These are phyloP conservation scores for Oryza nivara DNA, from an alignment of 176 grass and related monocot genomes.

Conservation along the genomic window DNA sequence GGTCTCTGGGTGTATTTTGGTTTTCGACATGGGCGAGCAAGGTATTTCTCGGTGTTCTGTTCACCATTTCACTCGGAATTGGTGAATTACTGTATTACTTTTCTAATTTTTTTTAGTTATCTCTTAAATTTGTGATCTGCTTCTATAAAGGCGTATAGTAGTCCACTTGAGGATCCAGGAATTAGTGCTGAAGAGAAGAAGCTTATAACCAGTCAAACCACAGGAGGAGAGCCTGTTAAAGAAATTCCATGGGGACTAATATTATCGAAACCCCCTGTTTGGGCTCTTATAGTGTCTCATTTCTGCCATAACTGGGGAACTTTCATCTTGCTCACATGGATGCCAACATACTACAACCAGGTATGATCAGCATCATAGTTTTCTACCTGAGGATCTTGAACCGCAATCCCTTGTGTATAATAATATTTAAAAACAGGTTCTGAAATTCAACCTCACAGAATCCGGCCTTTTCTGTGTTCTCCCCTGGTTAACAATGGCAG, in stretches of 20 bases:
- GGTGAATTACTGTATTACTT: slow-evolving; percentile 28
- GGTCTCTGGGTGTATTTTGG: slow-evolving; percentile 84
- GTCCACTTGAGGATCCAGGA: slow-evolving; percentile 88
- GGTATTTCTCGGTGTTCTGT: slow-evolving; percentile 52
- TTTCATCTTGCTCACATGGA: slow-evolving; percentile 99
- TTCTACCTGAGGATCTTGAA: slow-evolving; percentile 17
- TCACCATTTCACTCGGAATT: not conserved
- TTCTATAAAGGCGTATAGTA: slow-evolving; percentile 79
- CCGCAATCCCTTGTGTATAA: not conserved
- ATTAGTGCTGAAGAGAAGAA: slow-evolving; percentile 75
- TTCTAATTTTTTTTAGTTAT: slow-evolving; percentile 2
- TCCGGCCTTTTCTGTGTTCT: slow-evolving; percentile 89
- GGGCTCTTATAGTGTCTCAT: slow-evolving; percentile 93
- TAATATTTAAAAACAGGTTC: slow-evolving; percentile 64
- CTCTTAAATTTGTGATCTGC: slow-evolving; percentile 11
- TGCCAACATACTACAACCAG: slow-evolving; percentile 99
- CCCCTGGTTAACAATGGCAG: slow-evolving; percentile 92
- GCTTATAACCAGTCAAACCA: slow-evolving; percentile 62
- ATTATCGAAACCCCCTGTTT: slow-evolving; percentile 90
- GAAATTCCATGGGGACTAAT: slow-evolving; percentile 90
- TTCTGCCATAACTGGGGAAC: slow-evolving; percentile 99
- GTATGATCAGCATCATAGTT: slow-evolving; percentile 47
- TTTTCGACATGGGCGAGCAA: slow-evolving; percentile 65
- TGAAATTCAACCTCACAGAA: slow-evolving; percentile 97
- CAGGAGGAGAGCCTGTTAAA: slow-evolving; percentile 70